Base-by-base conservation (phyloP, 139 green algal species). In the Zygnema cylindricum region DNA sequence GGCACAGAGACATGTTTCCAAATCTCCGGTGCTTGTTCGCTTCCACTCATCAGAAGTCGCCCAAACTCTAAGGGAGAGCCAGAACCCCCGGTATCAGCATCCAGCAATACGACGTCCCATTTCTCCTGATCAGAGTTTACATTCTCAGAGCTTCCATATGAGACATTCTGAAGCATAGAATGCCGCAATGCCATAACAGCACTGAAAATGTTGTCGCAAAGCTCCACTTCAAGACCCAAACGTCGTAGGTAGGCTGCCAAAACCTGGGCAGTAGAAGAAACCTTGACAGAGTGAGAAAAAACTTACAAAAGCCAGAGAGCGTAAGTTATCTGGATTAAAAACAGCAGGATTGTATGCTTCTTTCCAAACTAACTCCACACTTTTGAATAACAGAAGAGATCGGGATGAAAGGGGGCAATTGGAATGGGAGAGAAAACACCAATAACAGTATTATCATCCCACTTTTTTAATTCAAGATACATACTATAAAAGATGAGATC, bases 151-250 rank as follows among this genome's bases (percentile, higher is more conserved):
- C 36, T 79, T 11, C 7, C 16, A 43, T 41, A 3, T 11, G 71
- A 43, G 36, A 43, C 36, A 43, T 11, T 41, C 36, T 41, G 36
- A 3, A 41, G 38, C 49, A 63, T 63, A 7, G 49, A 63, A 7
- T 79, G 71, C 71, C 38, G 71, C 3, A 79, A 3, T 41, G 71
- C 71, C 3, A 79, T 16, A 23, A 79, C 71, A 3, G 71, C 71
- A 16, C 36, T 43, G 71, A 40, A 79, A 11, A 79, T 79, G 71
- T 79, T 79, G 71, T 79, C 71, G 16, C 71, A 79, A 11, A 79
- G 36, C 11, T 79, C 71, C 7, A 79, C 71, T 3, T 41, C 71
- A 41, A 43, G 36, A 16, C 71, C 71, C 2, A 84, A 33, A 21
- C 77, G 77, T 3, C 35, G 77, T 55, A 84, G 40, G 25, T 84